These are phyloP conservation scores for Trypanosoma caninum DNA, from an alignment of 208 protist species.

Conservation along the genomic window DNA sequence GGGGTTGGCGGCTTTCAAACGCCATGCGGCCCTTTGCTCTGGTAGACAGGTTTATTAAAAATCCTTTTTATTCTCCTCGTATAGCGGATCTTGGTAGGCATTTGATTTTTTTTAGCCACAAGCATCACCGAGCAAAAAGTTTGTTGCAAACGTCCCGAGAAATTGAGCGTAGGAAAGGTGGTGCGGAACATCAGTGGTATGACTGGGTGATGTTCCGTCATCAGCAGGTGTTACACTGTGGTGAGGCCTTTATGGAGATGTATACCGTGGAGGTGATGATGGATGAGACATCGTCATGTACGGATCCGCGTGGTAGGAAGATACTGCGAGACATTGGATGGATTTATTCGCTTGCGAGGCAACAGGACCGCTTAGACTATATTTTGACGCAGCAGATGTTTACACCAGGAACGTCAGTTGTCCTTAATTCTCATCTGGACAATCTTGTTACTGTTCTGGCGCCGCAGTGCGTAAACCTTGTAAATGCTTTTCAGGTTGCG, in stretches of 20 bases:
- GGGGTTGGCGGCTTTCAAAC: slow-evolving; percentile 86
- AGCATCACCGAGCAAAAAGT: slow-evolving; percentile 79
- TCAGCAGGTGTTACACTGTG: slow-evolving; percentile 82
- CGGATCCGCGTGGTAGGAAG: slow-evolving; percentile 75
- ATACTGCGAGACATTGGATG: slow-evolving; percentile 85
- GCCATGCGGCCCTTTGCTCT: slow-evolving; percentile 54
- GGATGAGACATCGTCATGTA: slow-evolving; percentile 70
- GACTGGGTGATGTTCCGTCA: slow-evolving; percentile 89
- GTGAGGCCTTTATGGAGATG: slow-evolving; percentile 90
- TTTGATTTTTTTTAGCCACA: slow-evolving; percentile 88
- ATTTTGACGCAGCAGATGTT: slow-evolving; percentile 72
- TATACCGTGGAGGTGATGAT: slow-evolving; percentile 73
- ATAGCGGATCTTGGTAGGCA: slow-evolving; percentile 85
- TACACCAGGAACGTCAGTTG: slow-evolving; percentile 51
- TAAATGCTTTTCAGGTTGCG: slow-evolving; percentile 76
- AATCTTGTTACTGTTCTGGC: slow-evolving; percentile 86
- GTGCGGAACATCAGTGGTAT: slow-evolving; percentile 85
- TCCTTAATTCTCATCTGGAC: slow-evolving; percentile 70
- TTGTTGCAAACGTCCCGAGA: slow-evolving; percentile 69
- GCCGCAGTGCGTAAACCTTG: slow-evolving; percentile 82
- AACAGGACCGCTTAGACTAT: slow-evolving; percentile 79
- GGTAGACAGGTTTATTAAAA: slow-evolving; percentile 77
- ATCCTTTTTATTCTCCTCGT: slow-evolving; percentile 85
- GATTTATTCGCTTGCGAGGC: slow-evolving; percentile 77
- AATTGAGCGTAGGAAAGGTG: slow-evolving; percentile 79